Conservation (phyloP, 2,329 filamentous ascomycete species). For the Diaporthe sp. region DNA sequence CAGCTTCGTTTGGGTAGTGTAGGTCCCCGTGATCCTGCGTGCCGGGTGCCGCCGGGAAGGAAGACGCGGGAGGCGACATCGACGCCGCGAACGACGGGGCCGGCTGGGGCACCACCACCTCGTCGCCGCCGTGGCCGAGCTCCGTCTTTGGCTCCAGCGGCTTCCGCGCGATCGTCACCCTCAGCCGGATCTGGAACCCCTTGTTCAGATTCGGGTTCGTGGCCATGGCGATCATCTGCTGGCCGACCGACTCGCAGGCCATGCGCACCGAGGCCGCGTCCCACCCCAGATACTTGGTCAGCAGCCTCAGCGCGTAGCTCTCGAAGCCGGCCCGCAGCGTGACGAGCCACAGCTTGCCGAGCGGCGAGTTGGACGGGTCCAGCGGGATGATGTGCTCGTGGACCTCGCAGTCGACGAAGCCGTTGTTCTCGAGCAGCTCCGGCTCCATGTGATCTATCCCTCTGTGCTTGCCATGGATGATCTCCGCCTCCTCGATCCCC, state of each 20-base stretch:
- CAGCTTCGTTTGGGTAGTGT: not conserved
- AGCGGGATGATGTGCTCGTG: constrained; percentile 64
- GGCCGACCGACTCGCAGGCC: constrained; percentile 61
- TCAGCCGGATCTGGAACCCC: constrained; percentile 61
- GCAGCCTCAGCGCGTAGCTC: constrained; percentile 61
- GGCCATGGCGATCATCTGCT: constrained; percentile 63
- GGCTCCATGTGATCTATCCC: constrained; percentile 62
- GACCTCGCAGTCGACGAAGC: constrained; percentile 65
- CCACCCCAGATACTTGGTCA: constrained; percentile 68
- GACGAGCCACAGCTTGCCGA: constrained; percentile 68
- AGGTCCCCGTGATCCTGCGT: not conserved
- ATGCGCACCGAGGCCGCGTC: constrained; percentile 61
- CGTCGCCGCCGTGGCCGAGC: not conserved
- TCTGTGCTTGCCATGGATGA: constrained; percentile 59
- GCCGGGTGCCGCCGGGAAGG: not conserved
- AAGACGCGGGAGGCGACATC: not conserved
- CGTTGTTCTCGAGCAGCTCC: constrained; percentile 59
- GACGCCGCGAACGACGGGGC: constrained; percentile 3
- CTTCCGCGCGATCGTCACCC: constrained; percentile 65
- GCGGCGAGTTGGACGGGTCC: constrained; percentile 57
- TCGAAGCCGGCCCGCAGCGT: constrained; percentile 65
- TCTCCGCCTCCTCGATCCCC: constrained; percentile 60
- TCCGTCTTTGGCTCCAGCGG: constrained; percentile 49
- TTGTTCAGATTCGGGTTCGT: constrained; percentile 59
- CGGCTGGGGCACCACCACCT: not conserved